A percentile compares a stretch with the other conserved stretches of the same genome.
These are phyloP conservation scores for Aethionema arabicum DNA, from an alignment of 345 rosid species.

Conservation along the genomic window DNA sequence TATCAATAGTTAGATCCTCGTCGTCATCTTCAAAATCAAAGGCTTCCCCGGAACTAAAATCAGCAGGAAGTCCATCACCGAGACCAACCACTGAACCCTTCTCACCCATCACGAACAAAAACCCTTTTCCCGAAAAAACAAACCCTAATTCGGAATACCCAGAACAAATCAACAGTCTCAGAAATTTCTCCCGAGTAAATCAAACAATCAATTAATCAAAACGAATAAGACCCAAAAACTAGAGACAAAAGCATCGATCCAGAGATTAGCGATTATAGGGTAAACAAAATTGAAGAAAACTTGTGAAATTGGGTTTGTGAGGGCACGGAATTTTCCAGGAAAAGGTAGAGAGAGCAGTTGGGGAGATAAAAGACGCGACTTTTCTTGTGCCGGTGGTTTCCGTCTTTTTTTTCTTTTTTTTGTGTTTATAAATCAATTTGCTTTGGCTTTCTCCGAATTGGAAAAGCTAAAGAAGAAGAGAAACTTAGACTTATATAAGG, in stretches of 20 bases:
- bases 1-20: constrained; percentile 43
- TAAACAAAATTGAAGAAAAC: constrained; percentile 1
- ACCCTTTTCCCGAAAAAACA: constrained; percentile 21
- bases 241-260: constrained; percentile 21
- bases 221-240: not conserved
- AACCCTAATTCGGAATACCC: constrained; percentile 29
- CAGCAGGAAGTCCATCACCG: constrained; percentile 25
- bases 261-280: not conserved
- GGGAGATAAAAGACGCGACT: constrained; percentile 29
- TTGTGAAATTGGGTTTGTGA: constrained; percentile 20
- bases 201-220: constrained; percentile 1
- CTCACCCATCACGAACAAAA: constrained; percentile 40
- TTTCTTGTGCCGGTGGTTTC: constrained; percentile 29
- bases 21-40: constrained; percentile 29
- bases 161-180: constrained; percentile 19
- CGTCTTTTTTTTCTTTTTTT: constrained; percentile 11
- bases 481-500: constrained; percentile 34
- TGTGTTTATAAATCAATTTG: not conserved
- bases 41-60: constrained; percentile 21
- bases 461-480: constrained; percentile 26
- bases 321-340: constrained; percentile 32
- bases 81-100: constrained; percentile 29
- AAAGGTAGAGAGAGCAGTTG: constrained; percentile 35
- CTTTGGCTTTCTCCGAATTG: constrained; percentile 36
- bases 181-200: not conserved